Base-by-base conservation (phyloP, 2,329 filamentous ascomycete genomes). In the Leptodontidium sp. region DNA sequence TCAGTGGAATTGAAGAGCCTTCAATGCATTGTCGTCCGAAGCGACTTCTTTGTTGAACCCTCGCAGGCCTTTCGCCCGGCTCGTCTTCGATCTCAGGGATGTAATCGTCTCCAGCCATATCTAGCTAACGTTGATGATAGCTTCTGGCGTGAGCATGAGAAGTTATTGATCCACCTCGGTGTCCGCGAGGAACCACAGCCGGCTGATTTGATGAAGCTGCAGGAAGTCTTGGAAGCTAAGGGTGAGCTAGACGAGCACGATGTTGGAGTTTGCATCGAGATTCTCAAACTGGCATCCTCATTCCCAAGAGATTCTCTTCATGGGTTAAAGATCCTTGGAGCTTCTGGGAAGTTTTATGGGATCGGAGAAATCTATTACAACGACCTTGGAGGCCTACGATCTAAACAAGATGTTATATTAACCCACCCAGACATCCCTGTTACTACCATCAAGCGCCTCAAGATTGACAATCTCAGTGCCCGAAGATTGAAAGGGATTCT, bases 351-450 rank as follows among this genome's bases (percentile, higher is more conserved):
- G 14, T 68, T 77, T 15, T 65, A 32, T 21, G 64, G 63, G 9
- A 64, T 76, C 32, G 52, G 73, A 49, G 66, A 75, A 2, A 72
- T 76, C 29, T 69, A 47, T 50, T 76, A 68, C 40, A 40, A 73
- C 47, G 73, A 77, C 63, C 47, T 68, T 24, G 58, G 66, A 0
- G 24, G 47, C 15, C 26, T 66, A 2, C 61, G 61, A 17, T 43
- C 68, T 2, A 67, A 62, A 4, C 29, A 69, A 4, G 64, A 71
- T n/a, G 49, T 73, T 12, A 68, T 64, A 32, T 53, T 75, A 6
- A 72, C 74, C 1, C 74, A 77, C 66, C 64, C 69, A 11, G 55
- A 71, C 7, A 75, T 77, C 32, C 64, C 74, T 8, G 17, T n/a
- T 4, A 38, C 7, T 3, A 68, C 52, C 11, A 67, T 71, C 6